Evolutionary conservation across 176 grass and related monocot species (phyloP), one percentile per base, ranked within the genome.

Genomic region (Guadua angustifolia): DNA sequence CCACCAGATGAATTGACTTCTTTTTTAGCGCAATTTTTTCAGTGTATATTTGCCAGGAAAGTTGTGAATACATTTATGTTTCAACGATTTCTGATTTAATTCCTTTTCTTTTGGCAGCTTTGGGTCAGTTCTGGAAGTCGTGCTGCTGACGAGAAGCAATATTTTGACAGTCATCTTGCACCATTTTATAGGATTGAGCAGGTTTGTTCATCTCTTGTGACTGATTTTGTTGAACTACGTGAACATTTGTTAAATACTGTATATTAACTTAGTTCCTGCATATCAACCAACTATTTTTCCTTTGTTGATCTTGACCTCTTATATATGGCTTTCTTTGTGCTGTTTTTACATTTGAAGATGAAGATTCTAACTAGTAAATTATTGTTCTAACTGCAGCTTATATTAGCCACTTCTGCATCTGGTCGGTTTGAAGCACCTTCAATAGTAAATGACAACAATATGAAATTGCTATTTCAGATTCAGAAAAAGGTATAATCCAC

Each of bases 161-260:
- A 95, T 89, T 95, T 99, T 90, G 96, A 99, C 79, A 92, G 65
- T 35, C 87, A 99, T 78, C 96, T 99, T 47, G 89, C 91, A 80
- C 96, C 96, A 80, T 99, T 99, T 93, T 99, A 95, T 86, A 91
- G 96, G 88, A 99, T 99, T 68, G 96, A 95, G 85, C 93, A 99
- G 96, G 96, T 95, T 11, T 78, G 47, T 74, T 46, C 55, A 69
- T 60, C 73, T 61, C 69, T 69, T 51, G 5, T 66, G 49, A 49
- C 22, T 68, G 18, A 52, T 81, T 88, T 21, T 84, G 35, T 69
- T 61, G 55, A 90, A 66, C 35, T 62, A 70, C 25, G 4, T 47
- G 36, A 77, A 65, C 9, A n/a, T 36, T 69, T 81, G 33, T 80
- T 74, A 45, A 71, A 79, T 9, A 74, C 59, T 80, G 51, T 61